phyloP scores from a whole-genome alignment of 1,284 basidiomycete genomes.

The Xanthoconium separans region DNA sequence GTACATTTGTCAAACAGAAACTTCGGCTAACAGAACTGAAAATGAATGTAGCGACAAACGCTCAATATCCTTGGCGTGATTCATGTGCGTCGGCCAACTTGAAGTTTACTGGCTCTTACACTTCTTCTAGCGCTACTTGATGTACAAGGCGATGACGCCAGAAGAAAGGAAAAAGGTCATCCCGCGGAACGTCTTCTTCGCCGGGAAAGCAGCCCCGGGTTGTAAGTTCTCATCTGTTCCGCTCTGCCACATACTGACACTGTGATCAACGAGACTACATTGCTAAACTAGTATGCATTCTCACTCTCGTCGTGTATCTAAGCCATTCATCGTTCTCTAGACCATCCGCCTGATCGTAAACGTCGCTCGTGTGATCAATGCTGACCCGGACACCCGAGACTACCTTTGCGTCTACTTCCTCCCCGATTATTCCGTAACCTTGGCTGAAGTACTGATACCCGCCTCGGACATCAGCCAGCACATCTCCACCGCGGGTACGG shows the following conservation, averaged over 20 bases:
- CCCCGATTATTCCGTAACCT: constrained; percentile 85
- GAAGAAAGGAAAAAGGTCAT: constrained; percentile 78
- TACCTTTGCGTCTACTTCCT: constrained; percentile 84
- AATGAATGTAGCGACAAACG: constrained; percentile 63
- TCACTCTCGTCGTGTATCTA: background rate
- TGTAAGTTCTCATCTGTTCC: constrained; percentile 46
- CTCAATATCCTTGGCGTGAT: constrained; percentile 86
- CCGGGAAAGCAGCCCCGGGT: constrained; percentile 83
- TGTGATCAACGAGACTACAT: constrained; percentile 56
- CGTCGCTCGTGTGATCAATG: constrained; percentile 81
- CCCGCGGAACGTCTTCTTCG: constrained; percentile 85
- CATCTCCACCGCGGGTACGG: constrained; percentile 92
- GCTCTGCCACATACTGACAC: constrained; percentile 6
- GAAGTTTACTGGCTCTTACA: constrained; percentile 1
- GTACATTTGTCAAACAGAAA: constrained; percentile 30
- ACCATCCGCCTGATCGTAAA: constrained; percentile 93
- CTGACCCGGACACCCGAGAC: constrained; percentile 83
- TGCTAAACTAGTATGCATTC: constrained; percentile 61
- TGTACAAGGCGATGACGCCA: constrained; percentile 74
- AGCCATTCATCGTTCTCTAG: constrained; percentile 32
- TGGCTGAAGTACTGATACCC: constrained; percentile 89
- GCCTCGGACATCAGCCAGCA: constrained; percentile 91
- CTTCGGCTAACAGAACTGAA: background rate
- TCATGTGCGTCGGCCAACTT: constrained; percentile 50
- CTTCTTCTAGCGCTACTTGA: constrained; percentile 67